A percentile compares a stretch with the other conserved stretches of the same genome.
These are phyloP conservation scores for Vachellia pachyceras DNA, from an alignment of 306 rosid species.

Conservation along the genomic window DNA sequence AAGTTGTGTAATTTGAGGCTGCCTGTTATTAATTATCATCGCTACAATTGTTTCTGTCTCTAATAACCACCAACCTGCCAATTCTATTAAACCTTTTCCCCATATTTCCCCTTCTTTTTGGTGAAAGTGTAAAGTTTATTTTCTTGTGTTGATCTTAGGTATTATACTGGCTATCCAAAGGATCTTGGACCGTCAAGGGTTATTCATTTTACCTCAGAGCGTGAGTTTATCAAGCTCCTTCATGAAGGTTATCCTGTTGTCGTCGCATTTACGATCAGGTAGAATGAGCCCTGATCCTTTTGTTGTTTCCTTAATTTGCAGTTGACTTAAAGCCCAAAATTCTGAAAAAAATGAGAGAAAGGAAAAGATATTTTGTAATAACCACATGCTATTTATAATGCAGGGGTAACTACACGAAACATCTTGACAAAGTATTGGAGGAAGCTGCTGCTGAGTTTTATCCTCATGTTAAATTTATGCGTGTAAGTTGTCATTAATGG, in stretches of 20 bases:
- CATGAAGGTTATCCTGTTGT: conserved; percentile 86
- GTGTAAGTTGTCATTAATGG: conserved; percentile 54
- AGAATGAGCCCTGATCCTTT: conserved; percentile 29
- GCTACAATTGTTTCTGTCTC: background rate
- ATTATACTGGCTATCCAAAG: conserved; percentile 88
- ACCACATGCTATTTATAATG: conserved; percentile 41
- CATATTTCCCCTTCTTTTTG: background rate
- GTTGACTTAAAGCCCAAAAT: conserved; percentile 18
- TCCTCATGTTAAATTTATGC: conserved; percentile 84
- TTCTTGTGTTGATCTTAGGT: conserved; percentile 50
- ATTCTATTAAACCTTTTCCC: background rate
- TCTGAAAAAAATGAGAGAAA: conserved; percentile 9
- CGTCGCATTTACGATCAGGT: conserved; percentile 91
- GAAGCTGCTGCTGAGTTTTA: conserved; percentile 87
- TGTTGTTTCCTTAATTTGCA: conserved; percentile 19
- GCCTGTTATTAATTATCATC: background rate
- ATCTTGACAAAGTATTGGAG: conserved; percentile 83
- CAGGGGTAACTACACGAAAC: conserved; percentile 78
- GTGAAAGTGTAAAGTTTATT: background rate
- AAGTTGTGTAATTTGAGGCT: background rate
- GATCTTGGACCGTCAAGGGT: conserved; percentile 86
- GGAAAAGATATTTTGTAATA: conserved; percentile 10
- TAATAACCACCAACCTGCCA: background rate
- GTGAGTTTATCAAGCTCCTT: conserved; percentile 86
- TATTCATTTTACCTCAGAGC: conserved; percentile 88